Evolutionary conservation across 192 early-diverging fungal species (phyloP).

Genomic region (Rhizoclosmatium sp.): DNA sequence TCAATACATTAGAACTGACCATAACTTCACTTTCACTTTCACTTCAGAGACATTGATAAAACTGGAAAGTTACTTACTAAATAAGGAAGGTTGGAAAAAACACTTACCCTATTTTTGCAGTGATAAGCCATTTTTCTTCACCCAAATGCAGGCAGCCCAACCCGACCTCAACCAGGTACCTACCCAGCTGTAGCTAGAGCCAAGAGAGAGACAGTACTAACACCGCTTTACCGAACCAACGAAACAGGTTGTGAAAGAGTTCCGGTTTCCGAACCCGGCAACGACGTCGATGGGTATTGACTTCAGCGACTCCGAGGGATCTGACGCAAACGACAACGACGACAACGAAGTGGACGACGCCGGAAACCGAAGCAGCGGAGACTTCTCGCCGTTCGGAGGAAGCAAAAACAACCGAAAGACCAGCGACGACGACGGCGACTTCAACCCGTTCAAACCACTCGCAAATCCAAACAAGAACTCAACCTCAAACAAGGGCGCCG

Average conservation of each 20-base stretch:
- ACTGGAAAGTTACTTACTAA: too few species aligned
- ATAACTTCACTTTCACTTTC: too few species aligned
- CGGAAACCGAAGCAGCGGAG: not conserved
- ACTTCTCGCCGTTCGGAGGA: not conserved
- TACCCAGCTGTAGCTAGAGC: too few species aligned
- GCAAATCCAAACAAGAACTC: not conserved
- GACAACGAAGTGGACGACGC: not conserved
- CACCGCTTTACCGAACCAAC: not conserved
- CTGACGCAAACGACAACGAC: not conserved
- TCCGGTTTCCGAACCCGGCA: slow-evolving; percentile 33
- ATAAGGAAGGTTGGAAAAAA: too few species aligned
- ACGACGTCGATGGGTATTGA: slow-evolving; percentile 33
- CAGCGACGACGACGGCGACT: not conserved
- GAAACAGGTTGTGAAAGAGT: not conserved
- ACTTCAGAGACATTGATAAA: too few species aligned
- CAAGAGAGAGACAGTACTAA: too few species aligned
- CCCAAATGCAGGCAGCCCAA: too few species aligned
- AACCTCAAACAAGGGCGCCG: not conserved
- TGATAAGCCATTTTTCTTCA: too few species aligned
- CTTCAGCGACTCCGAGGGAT: slow-evolving; percentile 11
- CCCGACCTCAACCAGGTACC: too few species aligned
- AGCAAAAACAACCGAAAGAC: not conserved
- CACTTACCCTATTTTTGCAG: too few species aligned
- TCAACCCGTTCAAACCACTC: slow-evolving; percentile 28
- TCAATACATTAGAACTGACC: too few species aligned